phyloP scores from a whole-genome alignment of 208 protist species.

The Acanthamoeba lenticulata region DNA sequence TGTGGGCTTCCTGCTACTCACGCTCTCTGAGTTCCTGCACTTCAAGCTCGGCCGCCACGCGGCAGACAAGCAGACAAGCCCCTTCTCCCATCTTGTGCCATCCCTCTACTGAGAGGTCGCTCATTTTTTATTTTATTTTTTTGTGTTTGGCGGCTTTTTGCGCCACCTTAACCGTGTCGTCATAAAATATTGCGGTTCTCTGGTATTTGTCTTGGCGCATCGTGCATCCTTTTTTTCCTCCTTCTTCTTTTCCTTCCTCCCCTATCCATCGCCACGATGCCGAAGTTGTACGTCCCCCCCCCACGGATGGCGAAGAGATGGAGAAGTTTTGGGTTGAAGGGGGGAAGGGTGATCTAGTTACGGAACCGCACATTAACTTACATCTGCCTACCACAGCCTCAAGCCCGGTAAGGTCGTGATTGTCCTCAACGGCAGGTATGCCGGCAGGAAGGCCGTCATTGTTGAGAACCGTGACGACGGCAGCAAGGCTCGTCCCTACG shows the following conservation, averaged over 20 bases:
- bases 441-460: constrained; percentile 98
- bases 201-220: neutral
- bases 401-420: constrained; percentile 98
- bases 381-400: constrained; percentile 79
- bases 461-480: constrained; percentile 91
- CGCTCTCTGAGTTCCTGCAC: neutral
- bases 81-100: neutral
- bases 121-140: neutral
- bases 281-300: constrained; percentile 29
- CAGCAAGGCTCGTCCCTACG: constrained; percentile 93
- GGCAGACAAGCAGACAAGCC: neutral
- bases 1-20: neutral
- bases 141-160: neutral
- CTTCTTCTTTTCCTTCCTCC: constrained; percentile 14
- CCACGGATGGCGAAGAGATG: neutral
- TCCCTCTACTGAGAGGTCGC: neutral
- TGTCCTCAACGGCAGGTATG: constrained; percentile 96
- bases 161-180: neutral
- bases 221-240: constrained; percentile 40
- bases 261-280: constrained; percentile 56
- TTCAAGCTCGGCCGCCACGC: neutral
- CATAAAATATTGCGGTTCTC: neutral
- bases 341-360: neutral
- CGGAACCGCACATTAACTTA: neutral
- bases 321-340: neutral